A percentile compares a stretch with the other conserved stretches of the same genome.
Evolutionary conservation across 495 filamentous ascomycete species (phyloP).

Genomic region (Aspergillus mulundensis): DNA sequence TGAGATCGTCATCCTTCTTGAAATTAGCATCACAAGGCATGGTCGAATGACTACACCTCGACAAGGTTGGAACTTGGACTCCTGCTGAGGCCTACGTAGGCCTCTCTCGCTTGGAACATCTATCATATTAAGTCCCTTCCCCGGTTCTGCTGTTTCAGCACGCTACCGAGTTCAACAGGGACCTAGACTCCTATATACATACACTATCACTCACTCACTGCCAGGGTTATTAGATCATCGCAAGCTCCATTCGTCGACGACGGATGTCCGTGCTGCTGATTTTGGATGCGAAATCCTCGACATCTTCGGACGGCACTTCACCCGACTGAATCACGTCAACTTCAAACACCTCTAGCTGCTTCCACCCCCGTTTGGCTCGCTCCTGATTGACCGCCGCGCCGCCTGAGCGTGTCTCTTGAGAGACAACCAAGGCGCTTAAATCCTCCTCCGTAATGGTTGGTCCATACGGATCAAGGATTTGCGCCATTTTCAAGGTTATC

Average conservation of each 20-base stretch:
- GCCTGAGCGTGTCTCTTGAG: slow-evolving; percentile 81
- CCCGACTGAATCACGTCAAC: slow-evolving; percentile 82
- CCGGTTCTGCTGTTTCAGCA: not conserved
- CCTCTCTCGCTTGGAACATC: not conserved
- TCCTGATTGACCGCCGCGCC: slow-evolving; percentile 80
- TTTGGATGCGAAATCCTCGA: slow-evolving; percentile 67
- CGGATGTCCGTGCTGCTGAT: slow-evolving; percentile 83
- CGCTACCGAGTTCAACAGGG: not conserved
- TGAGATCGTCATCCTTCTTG: slow-evolving; percentile 3
- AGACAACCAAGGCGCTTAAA: slow-evolving; percentile 80
- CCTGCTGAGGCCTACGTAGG: not conserved
- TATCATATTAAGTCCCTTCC: not conserved
- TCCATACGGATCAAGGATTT: slow-evolving; percentile 85
- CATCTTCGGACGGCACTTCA: slow-evolving; percentile 46
- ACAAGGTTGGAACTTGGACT: not conserved
- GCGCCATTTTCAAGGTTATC: slow-evolving; percentile 64
- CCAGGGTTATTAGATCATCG: slow-evolving; percentile 23
- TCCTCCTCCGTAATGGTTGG: slow-evolving; percentile 82
- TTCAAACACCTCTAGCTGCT: slow-evolving; percentile 72
- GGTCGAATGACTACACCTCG: not conserved
- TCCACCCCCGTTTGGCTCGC: slow-evolving; percentile 74
- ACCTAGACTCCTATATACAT: slow-evolving; percentile 6
- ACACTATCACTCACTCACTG: slow-evolving; percentile 1
- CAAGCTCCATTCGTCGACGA: slow-evolving; percentile 43
- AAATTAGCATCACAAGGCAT: not conserved